Conservation (phyloP, 305 asterid genomes). For the Fraxinus xanthoxyloides region DNA sequence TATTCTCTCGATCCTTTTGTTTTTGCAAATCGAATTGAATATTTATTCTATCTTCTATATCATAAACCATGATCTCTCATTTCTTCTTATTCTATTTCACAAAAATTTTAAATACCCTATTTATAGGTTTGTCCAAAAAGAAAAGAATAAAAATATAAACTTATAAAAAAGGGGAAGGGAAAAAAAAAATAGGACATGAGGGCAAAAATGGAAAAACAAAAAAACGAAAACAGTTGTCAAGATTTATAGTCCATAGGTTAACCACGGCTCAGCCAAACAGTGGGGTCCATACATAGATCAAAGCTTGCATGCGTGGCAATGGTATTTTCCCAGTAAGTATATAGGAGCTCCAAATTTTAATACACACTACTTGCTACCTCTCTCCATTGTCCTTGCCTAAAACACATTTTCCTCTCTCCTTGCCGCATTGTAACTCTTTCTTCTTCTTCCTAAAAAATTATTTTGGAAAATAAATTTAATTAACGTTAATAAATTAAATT, state of each 20-base stretch:
- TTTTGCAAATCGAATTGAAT: neutral
- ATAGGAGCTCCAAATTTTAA: slow-evolving; percentile 16
- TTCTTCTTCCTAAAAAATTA: neutral
- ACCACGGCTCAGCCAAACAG: neutral
- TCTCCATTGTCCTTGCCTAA: neutral
- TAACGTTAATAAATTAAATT: neutral
- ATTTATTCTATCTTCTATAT: neutral
- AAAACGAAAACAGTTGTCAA: neutral
- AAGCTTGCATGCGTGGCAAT: neutral
- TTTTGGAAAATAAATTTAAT: neutral
- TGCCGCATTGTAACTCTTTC: slow-evolving; percentile 14
- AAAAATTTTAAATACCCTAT: neutral
- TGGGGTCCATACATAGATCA: slow-evolving; percentile 3
- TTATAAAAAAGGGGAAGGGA: neutral
- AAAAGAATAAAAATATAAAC: neutral
- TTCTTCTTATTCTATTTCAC: no score
- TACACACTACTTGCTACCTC: neutral
- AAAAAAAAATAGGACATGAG: neutral
- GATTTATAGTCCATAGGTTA: neutral
- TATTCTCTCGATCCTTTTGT: neutral
- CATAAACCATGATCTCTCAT: neutral
- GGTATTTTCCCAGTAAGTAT: slow-evolving; percentile 22
- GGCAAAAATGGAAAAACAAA: neutral
- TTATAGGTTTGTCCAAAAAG: no score
- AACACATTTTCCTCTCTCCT: neutral